phyloP scores from a whole-genome alignment of 2,329 filamentous ascomycete species.

The Clonostachys rosea region DNA sequence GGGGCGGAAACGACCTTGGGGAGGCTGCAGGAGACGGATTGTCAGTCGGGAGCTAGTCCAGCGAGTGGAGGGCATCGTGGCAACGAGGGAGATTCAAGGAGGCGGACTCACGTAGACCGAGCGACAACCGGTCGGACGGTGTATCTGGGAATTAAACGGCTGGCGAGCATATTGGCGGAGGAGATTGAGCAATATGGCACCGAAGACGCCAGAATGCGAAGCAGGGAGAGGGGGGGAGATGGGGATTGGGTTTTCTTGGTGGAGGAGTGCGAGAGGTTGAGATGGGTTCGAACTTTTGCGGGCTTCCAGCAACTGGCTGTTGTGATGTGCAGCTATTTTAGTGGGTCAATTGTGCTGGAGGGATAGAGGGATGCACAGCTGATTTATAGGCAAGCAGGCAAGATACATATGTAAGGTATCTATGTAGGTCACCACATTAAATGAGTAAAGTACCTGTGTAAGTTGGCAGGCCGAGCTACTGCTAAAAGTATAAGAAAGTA shows the following conservation, averaged over 20 bases:
- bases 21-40: constrained; percentile 28
- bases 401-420: too few relatives aligned
- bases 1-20: constrained; percentile 41
- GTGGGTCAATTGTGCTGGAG: too few relatives aligned
- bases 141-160: constrained; percentile 55
- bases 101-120: constrained; percentile 43
- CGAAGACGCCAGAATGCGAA: background rate
- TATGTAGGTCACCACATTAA: too few relatives aligned
- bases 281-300: too few relatives aligned
- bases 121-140: constrained; percentile 51
- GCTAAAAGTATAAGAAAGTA: too few relatives aligned
- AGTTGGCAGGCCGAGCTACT: too few relatives aligned
- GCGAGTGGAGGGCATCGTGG: too few relatives aligned
- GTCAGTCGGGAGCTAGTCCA: background rate
- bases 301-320: too few relatives aligned
- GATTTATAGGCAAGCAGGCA: too few relatives aligned
- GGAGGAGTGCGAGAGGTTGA: background rate
- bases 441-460: too few relatives aligned
- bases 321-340: too few relatives aligned
- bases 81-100: background rate
- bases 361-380: too few relatives aligned
- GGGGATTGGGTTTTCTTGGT: constrained; percentile 2
- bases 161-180: constrained; percentile 50
- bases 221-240: background rate
- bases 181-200: constrained; percentile 6